Conservation (phyloP, 2,329 filamentous ascomycete species). For the Calonectria pseudoturangicola region DNA sequence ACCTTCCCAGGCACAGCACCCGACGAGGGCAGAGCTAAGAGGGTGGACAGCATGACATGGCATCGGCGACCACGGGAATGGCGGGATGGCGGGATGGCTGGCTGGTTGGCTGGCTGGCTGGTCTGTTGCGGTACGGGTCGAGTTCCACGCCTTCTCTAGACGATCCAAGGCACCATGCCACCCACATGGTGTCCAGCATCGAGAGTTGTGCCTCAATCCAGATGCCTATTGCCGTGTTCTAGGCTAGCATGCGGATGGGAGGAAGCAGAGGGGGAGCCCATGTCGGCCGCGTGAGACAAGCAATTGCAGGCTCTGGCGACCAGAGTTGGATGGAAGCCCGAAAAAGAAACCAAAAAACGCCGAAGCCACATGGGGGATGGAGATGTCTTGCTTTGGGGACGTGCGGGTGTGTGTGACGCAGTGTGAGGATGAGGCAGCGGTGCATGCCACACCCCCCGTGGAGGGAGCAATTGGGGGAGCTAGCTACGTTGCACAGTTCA, state of each 20-base stretch:
- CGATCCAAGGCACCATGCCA: conserved; percentile 31
- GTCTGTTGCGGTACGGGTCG: conserved; percentile 26
- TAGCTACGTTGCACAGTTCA: conserved; percentile 27
- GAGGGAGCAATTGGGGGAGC: background rate
- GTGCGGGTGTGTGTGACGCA: conserved; percentile 40
- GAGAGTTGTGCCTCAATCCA: conserved; percentile 12
- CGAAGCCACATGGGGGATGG: conserved; percentile 46
- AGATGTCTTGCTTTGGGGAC: conserved; percentile 50
- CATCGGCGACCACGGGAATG: conserved; percentile 37
- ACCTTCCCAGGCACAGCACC: conserved; percentile 35
- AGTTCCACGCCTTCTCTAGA: conserved; percentile 34
- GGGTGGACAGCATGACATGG: conserved; percentile 29
- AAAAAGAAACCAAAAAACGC: conserved; percentile 36
- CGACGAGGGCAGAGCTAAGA: conserved; percentile 33
- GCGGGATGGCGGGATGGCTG: conserved; percentile 35
- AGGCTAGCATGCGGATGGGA: background rate
- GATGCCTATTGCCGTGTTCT: conserved; percentile 18
- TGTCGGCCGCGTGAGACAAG: conserved; percentile 14
- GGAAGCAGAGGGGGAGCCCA: background rate
- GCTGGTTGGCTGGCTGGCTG: conserved; percentile 28
- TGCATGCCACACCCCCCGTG: conserved; percentile 30
- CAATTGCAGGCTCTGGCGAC: conserved; percentile 11
- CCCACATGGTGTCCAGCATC: conserved; percentile 25
- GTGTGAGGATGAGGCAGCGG: conserved; percentile 24
- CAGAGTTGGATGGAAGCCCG: conserved; percentile 4